These are phyloP conservation scores for Apiospora aurea DNA, from an alignment of 2,329 filamentous ascomycete genomes.

Conservation along the genomic window DNA sequence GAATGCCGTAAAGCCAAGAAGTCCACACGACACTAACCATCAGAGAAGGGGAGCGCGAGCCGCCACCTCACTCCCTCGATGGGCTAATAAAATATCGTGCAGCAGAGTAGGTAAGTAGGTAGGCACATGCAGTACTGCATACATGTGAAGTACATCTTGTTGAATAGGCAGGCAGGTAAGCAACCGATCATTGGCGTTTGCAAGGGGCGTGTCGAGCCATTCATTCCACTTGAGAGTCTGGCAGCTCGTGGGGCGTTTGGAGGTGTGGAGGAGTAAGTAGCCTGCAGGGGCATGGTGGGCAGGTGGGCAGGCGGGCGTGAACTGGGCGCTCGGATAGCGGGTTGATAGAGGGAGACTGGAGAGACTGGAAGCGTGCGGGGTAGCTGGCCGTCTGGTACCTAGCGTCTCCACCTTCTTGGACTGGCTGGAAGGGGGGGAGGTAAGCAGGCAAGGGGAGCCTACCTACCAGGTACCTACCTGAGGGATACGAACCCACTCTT, in stretches of 20 bases:
- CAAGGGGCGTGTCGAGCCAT: background rate
- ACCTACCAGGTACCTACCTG: too few species aligned
- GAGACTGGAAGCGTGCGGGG: conserved; percentile 19
- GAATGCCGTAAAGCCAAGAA: background rate
- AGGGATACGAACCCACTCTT: background rate
- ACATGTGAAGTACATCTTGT: background rate
- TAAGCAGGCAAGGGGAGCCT: background rate
- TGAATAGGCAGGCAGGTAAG: background rate
- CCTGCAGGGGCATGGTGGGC: background rate
- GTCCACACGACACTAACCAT: background rate
- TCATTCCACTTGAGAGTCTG: background rate
- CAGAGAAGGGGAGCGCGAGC: background rate
- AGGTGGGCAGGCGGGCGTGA: background rate
- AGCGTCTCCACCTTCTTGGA: background rate
- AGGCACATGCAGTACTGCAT: background rate
- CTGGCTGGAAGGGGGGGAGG: too few species aligned
- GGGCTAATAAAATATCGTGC: background rate
- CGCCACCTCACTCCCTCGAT: background rate
- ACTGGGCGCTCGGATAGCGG: conserved; percentile 10
- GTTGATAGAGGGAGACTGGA: background rate
- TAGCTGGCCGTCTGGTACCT: background rate
- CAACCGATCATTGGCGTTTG: background rate
- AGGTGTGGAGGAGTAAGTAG: conserved; percentile 16
- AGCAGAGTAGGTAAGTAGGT: background rate
- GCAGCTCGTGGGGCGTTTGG: conserved; percentile 12